phyloP scores from a whole-genome alignment of 345 rosid species.

The Rhodomyrtus tomentosa region DNA sequence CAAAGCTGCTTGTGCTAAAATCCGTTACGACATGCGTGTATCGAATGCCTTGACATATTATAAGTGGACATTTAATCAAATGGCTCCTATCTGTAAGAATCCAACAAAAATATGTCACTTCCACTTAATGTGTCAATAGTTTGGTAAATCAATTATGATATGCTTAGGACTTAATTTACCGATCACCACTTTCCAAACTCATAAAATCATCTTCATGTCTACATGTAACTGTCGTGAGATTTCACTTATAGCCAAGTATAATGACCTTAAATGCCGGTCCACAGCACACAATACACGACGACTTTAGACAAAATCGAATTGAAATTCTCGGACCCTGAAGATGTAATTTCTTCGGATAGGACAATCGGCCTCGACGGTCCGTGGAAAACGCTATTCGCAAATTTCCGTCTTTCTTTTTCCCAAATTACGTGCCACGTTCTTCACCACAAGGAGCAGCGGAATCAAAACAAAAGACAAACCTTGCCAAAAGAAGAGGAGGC shows the following conservation, averaged over 20 bases:
- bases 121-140: not conserved
- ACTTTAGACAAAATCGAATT: not conserved
- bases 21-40: rapidly evolving
- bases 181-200: not conserved
- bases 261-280: not conserved
- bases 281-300: not conserved
- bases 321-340: not conserved
- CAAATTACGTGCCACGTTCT: not conserved
- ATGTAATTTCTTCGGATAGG: not conserved
- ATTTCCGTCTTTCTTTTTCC: not conserved
- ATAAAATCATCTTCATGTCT: not conserved
- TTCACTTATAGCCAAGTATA: not conserved
- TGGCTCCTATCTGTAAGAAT: not conserved
- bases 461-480: not conserved
- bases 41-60: not conserved
- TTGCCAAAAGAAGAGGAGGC: not conserved
- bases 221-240: not conserved
- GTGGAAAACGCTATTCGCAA: not conserved
- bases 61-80: not conserved
- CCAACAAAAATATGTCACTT: not conserved
- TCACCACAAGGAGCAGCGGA: not conserved
- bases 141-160: not conserved
- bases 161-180: not conserved
- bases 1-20: not conserved
- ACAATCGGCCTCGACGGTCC: not conserved